These are phyloP conservation scores for Myxozyma geophila DNA, from an alignment of 805 yeast genomes.

Conservation along the genomic window DNA sequence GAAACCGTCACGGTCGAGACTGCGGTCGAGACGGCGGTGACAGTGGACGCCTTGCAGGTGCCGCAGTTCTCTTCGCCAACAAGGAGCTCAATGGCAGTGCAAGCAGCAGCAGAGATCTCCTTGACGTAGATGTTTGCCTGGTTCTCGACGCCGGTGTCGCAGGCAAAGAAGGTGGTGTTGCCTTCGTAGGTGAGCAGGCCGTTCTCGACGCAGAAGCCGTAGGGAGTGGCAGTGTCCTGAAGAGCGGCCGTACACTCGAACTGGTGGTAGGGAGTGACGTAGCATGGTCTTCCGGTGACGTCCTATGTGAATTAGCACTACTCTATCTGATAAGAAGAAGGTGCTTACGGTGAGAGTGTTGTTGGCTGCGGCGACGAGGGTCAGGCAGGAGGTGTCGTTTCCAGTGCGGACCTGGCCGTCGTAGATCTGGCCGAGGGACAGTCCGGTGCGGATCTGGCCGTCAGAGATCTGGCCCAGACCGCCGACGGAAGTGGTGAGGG, in stretches of 20 bases:
- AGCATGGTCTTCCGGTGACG: slow-evolving; percentile 35
- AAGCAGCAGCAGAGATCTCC: slow-evolving; percentile 31
- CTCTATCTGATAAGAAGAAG: background rate
- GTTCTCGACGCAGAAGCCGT: slow-evolving; percentile 30
- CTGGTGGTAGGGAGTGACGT: slow-evolving; percentile 37
- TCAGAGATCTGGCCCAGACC: slow-evolving; percentile 32
- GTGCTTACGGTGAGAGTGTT: slow-evolving; percentile 35
- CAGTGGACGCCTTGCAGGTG: slow-evolving; percentile 26
- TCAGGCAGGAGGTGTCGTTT: slow-evolving; percentile 27
- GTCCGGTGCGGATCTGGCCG: slow-evolving; percentile 32
- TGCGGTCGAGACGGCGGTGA: slow-evolving; percentile 12
- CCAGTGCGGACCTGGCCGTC: slow-evolving; percentile 37
- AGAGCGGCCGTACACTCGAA: slow-evolving; percentile 37
- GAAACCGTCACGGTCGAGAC: slow-evolving; percentile 31
- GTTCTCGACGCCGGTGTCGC: slow-evolving; percentile 35
- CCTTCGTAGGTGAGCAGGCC: slow-evolving; percentile 32
- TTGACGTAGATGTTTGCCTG: slow-evolving; percentile 34
- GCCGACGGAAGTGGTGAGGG: slow-evolving; percentile 20
- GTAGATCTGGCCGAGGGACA: slow-evolving; percentile 35
- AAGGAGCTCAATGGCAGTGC: slow-evolving; percentile 26
- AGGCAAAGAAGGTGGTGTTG: slow-evolving; percentile 35
- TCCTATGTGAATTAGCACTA: slow-evolving; percentile 19
- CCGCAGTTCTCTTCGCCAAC: slow-evolving; percentile 25
- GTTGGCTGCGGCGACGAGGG: slow-evolving; percentile 21
- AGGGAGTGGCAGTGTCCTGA: slow-evolving; percentile 33